Conservation (phyloP, 2,329 filamentous ascomycete species). For the Trichoderma atroviride region DNA sequence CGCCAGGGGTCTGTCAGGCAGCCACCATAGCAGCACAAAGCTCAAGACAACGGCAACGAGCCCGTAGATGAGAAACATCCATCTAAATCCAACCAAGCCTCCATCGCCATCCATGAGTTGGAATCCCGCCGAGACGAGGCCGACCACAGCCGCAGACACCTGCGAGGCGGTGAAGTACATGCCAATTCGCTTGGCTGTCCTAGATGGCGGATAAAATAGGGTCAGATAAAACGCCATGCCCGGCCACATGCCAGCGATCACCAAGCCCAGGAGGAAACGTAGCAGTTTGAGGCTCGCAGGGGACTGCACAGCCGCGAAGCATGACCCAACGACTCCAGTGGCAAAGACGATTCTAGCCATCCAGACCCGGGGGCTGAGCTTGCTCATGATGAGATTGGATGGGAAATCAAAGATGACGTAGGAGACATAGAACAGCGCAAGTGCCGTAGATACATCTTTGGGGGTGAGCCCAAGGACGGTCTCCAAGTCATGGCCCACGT, state of each 20-base stretch:
- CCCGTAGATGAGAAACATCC: constrained; percentile 92
- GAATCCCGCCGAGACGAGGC: constrained; percentile 86
- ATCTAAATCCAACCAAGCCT: constrained; percentile 80
- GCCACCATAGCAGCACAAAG: constrained; percentile 80
- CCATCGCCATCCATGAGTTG: constrained; percentile 82
- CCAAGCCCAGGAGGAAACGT: constrained; percentile 79
- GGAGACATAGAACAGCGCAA: constrained; percentile 88
- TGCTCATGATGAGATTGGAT: constrained; percentile 87
- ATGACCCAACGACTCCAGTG: constrained; percentile 80
- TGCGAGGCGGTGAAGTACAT: constrained; percentile 89
- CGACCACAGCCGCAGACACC: constrained; percentile 85
- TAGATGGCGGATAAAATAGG: constrained; percentile 85
- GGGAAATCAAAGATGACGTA: constrained; percentile 90
- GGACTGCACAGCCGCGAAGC: constrained; percentile 80
- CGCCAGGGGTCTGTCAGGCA: constrained; percentile 77
- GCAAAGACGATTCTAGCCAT: constrained; percentile 90
- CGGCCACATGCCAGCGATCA: constrained; percentile 93
- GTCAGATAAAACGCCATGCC: constrained; percentile 94
- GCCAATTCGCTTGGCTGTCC: constrained; percentile 85
- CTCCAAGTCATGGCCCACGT: constrained; percentile 72
- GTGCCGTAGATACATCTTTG: constrained; percentile 79
- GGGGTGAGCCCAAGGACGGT: constrained; percentile 68
- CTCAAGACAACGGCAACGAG: constrained; percentile 73
- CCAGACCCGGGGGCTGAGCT: constrained; percentile 82
- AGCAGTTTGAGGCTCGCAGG: constrained; percentile 87